Conservation (phyloP, 2,329 filamentous ascomycete genomes). For the Apiospora kogelbergensis region DNA sequence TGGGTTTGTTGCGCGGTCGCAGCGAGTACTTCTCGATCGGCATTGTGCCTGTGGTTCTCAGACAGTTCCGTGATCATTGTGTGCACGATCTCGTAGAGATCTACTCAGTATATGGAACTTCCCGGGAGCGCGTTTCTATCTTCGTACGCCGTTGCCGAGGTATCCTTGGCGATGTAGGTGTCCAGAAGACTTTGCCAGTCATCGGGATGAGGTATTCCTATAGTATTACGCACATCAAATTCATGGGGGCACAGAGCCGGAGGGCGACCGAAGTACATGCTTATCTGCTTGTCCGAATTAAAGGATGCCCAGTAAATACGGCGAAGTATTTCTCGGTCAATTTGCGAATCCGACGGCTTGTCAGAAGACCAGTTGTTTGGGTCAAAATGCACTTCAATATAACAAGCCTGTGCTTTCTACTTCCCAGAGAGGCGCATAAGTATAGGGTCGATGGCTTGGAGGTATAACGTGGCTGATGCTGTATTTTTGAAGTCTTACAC, state of each 20-base stretch:
- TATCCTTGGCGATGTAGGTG: conserved; percentile 45
- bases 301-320: conserved; percentile 53
- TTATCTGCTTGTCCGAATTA: conserved; percentile 50
- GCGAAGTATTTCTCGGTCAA: conserved; percentile 48
- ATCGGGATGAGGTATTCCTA: conserved; percentile 47
- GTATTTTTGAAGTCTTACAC: neutral
- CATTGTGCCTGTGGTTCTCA: conserved; percentile 44
- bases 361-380: conserved; percentile 47
- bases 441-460: neutral
- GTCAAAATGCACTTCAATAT: conserved; percentile 41
- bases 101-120: conserved; percentile 46
- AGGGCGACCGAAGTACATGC: conserved; percentile 50
- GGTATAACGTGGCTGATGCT: neutral
- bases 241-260: conserved; percentile 49
- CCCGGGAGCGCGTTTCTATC: conserved; percentile 44
- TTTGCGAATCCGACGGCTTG: conserved; percentile 35
- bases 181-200: conserved; percentile 48
- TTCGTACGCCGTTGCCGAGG: conserved; percentile 45
- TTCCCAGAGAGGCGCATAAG: neutral
- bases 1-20: conserved; percentile 46
- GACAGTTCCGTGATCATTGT: conserved; percentile 51
- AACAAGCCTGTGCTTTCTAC: neutral
- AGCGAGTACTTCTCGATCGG: conserved; percentile 40
- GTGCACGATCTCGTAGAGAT: conserved; percentile 49
- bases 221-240: conserved; percentile 49